phyloP scores from a whole-genome alignment of 169 alveolate species.

The Cryptosporidium viatorum region DNA sequence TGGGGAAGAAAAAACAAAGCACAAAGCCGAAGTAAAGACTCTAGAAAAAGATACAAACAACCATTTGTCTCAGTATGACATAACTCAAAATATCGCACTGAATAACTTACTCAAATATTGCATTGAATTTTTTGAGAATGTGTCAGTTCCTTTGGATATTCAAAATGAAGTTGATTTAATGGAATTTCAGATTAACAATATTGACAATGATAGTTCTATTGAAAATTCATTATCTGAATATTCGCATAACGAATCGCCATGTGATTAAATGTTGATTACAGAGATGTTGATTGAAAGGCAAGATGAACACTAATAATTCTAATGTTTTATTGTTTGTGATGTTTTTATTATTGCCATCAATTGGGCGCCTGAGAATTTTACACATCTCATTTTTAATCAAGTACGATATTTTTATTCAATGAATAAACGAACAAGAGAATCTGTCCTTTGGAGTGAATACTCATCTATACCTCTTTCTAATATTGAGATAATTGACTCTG shows the following conservation, averaged over 20 bases:
- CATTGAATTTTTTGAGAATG: slow-evolving; percentile 38
- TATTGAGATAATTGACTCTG: slow-evolving; percentile 85
- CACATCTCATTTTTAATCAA: not conserved
- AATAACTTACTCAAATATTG: slow-evolving; percentile 36
- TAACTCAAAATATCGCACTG: not conserved
- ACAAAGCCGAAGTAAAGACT: not conserved
- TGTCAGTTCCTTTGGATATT: slow-evolving; percentile 56
- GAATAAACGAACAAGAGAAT: slow-evolving; percentile 63
- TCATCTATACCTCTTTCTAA: slow-evolving; percentile 63
- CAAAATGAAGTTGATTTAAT: slow-evolving; percentile 54
- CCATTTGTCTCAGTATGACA: not conserved
- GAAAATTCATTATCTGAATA: not conserved
- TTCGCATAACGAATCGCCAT: not conserved
- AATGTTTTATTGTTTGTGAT: not conserved
- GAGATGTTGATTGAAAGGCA: not conserved
- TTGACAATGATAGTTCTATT: not conserved
- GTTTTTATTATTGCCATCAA: not conserved
- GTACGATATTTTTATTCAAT: not conserved
- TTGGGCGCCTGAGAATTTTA: slow-evolving; percentile 25
- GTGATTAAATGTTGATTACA: not conserved
- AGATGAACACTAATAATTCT: not conserved
- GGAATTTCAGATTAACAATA: slow-evolving; percentile 24
- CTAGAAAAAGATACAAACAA: not conserved
- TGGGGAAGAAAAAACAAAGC: slow-evolving; percentile 71
- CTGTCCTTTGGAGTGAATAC: slow-evolving; percentile 43